Conservation (phyloP, 2,329 filamentous ascomycete genomes). For the Aspergillus jensenii region DNA sequence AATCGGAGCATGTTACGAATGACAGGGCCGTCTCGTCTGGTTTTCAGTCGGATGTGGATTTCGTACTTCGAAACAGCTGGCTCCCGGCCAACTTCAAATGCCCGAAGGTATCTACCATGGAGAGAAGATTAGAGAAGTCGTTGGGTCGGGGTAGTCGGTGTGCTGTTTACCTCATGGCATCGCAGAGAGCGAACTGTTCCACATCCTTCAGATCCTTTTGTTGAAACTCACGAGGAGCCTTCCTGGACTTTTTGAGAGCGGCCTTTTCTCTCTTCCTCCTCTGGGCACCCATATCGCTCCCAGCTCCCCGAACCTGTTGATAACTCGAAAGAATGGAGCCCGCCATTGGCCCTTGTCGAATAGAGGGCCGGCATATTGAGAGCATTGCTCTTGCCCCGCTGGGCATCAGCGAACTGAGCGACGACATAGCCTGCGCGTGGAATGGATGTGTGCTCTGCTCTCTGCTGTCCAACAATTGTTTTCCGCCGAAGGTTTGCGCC, state of each 20-base stretch:
- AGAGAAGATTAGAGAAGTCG: conserved; percentile 13
- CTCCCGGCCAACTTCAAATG: conserved; percentile 82
- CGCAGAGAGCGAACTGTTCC: conserved; percentile 77
- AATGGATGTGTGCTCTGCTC: neutral
- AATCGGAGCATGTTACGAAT: conserved; percentile 85
- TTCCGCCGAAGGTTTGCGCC: conserved; percentile 31
- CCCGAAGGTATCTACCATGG: conserved; percentile 73
- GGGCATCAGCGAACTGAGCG: conserved; percentile 34
- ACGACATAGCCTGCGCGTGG: conserved; percentile 31
- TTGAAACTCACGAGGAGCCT: conserved; percentile 66
- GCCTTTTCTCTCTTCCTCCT: conserved; percentile 52
- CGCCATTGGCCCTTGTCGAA: conserved; percentile 31
- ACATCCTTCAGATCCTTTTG: conserved; percentile 62
- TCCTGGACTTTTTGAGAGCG: conserved; percentile 55
- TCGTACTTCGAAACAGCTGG: conserved; percentile 82
- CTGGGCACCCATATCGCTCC: conserved; percentile 34
- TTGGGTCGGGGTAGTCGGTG: conserved; percentile 6
- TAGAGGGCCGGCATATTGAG: conserved; percentile 31
- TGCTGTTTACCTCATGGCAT: conserved; percentile 73
- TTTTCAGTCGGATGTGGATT: conserved; percentile 76
- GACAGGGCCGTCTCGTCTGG: conserved; percentile 80
- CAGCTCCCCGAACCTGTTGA: conserved; percentile 39
- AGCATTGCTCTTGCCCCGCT: conserved; percentile 34
- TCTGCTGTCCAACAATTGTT: conserved; percentile 22
- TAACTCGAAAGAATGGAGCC: conserved; percentile 29